Evolutionary conservation across 2,329 filamentous ascomycete genomes (phyloP), one percentile per base, ranked within the genome.

Genomic region (Zasmidium angulare): DNA sequence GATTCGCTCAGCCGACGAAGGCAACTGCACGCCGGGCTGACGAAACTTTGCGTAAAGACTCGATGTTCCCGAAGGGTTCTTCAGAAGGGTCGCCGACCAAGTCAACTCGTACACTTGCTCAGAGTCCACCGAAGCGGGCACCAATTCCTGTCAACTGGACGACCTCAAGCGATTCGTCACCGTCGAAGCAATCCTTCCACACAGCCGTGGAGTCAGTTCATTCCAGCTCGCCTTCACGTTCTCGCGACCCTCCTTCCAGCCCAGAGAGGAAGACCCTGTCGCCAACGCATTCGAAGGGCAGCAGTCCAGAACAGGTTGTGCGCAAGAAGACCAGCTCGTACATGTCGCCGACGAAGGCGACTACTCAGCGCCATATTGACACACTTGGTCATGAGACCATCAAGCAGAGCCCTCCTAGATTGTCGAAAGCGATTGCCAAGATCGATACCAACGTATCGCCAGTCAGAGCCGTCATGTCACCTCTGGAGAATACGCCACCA

Each of bases 301-400:
- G 11, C 36, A 43, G 36, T 17, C 36, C 36, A 17, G 56, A 63
- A 3, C 53, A 53, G 20, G 46, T 24, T 31, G 24, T 66, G 2
- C 65, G 63, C 20, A 72, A 72, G 61, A 70, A 71, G 63, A 62
- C 58, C 19, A 69, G 64, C 61, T 69, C 68, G 3, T 72, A 69
- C 59, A 72, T 70, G 70, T 68, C 68, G 21, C 70, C 71, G 2
- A 73, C 71, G 3, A 68, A 66, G 26, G 68, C 70, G 2, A 64
- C 69, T 1, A 66, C 65, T 20, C 68, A 64, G 26, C 68, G 68
- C n/a, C 61, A 55, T 14, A 59, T 67, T 47, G 68, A 65, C 3
- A 71, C 63, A 2, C 61, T 68, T n/a, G 62, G 64, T 12, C 62
- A 56, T 24, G 60, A 63, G 31, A 57, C 36, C 31, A 20, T 48